These are phyloP conservation scores for Pichia kluyveri DNA, from an alignment of 805 yeast genomes.

Conservation along the genomic window DNA sequence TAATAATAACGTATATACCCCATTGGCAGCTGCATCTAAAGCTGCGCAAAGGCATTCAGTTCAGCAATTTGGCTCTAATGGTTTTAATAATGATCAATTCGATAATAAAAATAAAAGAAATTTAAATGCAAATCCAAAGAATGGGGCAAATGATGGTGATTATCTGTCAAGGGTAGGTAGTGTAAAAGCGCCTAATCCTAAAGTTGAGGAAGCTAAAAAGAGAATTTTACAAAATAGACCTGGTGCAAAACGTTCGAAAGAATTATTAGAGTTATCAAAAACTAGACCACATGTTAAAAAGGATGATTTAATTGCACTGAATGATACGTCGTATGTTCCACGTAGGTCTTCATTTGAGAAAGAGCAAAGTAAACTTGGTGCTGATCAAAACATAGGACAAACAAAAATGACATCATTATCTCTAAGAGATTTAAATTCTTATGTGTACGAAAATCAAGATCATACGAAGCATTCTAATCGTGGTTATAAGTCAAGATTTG, in stretches of 20 bases:
- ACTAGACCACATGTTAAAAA: constrained; percentile 10
- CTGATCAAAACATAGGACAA: neutral
- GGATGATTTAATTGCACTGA: constrained; percentile 4
- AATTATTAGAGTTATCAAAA: constrained; percentile 43
- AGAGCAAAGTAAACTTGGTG: constrained; percentile 17
- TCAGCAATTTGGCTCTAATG: constrained; percentile 3
- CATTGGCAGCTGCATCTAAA: constrained; percentile 25
- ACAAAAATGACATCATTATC: constrained; percentile 9
- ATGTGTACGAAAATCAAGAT: constrained; percentile 4
- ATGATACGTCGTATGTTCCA: constrained; percentile 5
- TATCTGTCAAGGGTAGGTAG: neutral
- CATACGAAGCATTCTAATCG: constrained; percentile 22
- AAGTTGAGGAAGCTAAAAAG: constrained; percentile 11
- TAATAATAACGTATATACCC: neutral
- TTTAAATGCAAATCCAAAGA: neutral
- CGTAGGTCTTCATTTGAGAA: constrained; percentile 46
- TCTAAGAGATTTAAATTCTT: constrained; percentile 14
- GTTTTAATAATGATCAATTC: neutral
- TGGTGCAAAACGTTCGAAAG: constrained; percentile 37
- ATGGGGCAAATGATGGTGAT: neutral
- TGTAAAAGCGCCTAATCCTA: constrained; percentile 7
- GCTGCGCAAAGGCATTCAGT: constrained; percentile 19
- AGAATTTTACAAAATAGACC: constrained; percentile 12
- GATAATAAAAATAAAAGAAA: neutral
- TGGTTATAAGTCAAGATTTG: constrained; percentile 44